A percentile compares a stretch with the other conserved stretches of the same genome.
Conservation (phyloP, 768 basidiomycete species). For the Suillus spraguei region DNA sequence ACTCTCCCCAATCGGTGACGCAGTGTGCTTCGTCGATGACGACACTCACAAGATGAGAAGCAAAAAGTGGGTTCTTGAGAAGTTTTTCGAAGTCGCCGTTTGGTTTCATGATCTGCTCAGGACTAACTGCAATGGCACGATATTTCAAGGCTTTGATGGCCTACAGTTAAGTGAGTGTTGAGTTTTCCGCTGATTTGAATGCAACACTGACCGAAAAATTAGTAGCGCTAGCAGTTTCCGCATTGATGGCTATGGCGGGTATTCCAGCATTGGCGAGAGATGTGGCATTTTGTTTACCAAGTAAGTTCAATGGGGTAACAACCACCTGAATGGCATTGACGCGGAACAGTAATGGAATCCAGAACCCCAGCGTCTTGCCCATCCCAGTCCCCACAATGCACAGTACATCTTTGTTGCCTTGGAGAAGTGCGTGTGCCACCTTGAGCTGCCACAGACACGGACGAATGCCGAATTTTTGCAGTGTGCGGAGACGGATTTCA, state of each 20-base stretch:
- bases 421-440: no score
- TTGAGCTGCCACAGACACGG: no score
- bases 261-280: slow-evolving; percentile 17
- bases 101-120: slow-evolving; percentile 18
- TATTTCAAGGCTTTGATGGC: slow-evolving; percentile 13
- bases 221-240: slow-evolving; percentile 16
- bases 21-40: slow-evolving; percentile 29
- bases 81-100: slow-evolving; percentile 15
- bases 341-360: no score
- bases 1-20: slow-evolving; percentile 28
- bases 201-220: slow-evolving; percentile 20
- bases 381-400: no score
- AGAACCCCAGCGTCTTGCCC: no score
- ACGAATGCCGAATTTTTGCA: no score
- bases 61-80: slow-evolving; percentile 16
- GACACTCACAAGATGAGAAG: slow-evolving; percentile 10
- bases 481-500: no score
- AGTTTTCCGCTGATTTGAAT: neutral
- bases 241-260: slow-evolving; percentile 19
- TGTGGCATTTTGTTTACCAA: slow-evolving; percentile 21
- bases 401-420: no score
- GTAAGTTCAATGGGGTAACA: neutral
- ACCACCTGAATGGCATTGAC: no score
- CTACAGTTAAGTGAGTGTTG: neutral
- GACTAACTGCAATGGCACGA: slow-evolving; percentile 10